phyloP scores from a whole-genome alignment of 495 filamentous ascomycete genomes.

The Cryomyces minteri region DNA sequence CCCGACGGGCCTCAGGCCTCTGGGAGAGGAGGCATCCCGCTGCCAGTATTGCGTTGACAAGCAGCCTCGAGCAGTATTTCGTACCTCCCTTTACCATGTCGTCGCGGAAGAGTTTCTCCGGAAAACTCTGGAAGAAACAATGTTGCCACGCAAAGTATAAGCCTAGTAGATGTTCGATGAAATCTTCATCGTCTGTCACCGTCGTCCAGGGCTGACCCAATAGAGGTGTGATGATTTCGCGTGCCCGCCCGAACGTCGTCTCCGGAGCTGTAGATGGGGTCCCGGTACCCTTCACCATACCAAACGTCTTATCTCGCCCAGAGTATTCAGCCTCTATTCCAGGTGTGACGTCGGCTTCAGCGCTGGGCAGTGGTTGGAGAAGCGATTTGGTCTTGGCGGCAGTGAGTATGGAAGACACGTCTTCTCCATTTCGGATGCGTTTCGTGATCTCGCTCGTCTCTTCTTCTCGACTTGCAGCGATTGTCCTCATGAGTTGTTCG shows the following conservation, averaged over 20 bases:
- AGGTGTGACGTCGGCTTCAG: neutral
- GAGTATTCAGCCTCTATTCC: constrained; percentile 3
- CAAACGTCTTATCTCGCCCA: constrained; percentile 1
- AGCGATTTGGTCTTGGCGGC: neutral
- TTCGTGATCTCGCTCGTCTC: constrained; percentile 1
- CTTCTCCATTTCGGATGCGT: constrained; percentile 1
- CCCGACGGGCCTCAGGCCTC: neutral
- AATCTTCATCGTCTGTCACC: constrained; percentile 28
- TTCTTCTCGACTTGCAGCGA: neutral
- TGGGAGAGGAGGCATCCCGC: constrained; percentile 13
- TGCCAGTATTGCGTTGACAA: constrained; percentile 35
- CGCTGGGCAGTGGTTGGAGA: neutral
- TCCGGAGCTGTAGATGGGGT: neutral
- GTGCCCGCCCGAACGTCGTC: neutral
- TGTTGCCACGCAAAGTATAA: constrained; percentile 38
- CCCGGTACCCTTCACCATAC: constrained; percentile 1
- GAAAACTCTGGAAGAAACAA: constrained; percentile 29
- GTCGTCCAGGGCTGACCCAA: constrained; percentile 27
- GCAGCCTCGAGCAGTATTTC: constrained; percentile 30
- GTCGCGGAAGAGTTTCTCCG: constrained; percentile 27
- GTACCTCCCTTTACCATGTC: constrained; percentile 23
- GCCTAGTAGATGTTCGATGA: constrained; percentile 34
- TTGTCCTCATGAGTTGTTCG: neutral
- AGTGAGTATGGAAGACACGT: neutral
- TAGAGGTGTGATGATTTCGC: neutral